Conservation (phyloP, 169 alveolate species). For the Plasmodium ovale region DNA sequence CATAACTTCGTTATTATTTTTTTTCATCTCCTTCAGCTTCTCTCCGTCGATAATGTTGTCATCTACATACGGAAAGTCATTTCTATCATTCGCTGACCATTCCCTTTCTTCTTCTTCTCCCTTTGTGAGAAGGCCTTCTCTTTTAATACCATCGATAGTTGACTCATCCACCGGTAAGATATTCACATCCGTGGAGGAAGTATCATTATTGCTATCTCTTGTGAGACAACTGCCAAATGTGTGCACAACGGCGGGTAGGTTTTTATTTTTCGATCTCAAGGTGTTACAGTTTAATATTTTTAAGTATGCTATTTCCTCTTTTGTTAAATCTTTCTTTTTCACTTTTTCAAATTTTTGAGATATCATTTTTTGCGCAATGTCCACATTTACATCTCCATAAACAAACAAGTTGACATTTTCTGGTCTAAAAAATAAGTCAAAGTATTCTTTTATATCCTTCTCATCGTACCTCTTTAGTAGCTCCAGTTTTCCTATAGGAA, state of each 20-base stretch:
- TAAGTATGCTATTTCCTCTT: constrained; percentile 20
- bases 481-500: constrained; percentile 66
- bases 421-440: constrained; percentile 69
- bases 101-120: not conserved
- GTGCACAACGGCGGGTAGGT: constrained; percentile 56
- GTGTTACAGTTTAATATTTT: constrained; percentile 40
- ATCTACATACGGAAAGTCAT: constrained; percentile 31
- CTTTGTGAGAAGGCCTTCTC: not conserved
- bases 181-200: not conserved
- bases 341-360: constrained; percentile 23
- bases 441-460: constrained; percentile 60
- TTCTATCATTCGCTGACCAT: not conserved
- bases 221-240: constrained; percentile 3
- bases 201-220: not conserved
- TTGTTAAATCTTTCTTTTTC: constrained; percentile 36
- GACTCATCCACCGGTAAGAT: not conserved
- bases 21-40: constrained; percentile 39
- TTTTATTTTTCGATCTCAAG: constrained; percentile 41
- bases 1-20: constrained; percentile 22
- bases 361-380: constrained; percentile 45
- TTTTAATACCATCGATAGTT: not conserved
- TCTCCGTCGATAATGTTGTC: constrained; percentile 45
- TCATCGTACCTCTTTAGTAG: constrained; percentile 56
- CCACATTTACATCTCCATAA: constrained; percentile 81
- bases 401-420: constrained; percentile 80